These are phyloP conservation scores for rapeseed (Brassica napus) DNA, from an alignment of 345 rosid species.

Conservation along the genomic window DNA sequence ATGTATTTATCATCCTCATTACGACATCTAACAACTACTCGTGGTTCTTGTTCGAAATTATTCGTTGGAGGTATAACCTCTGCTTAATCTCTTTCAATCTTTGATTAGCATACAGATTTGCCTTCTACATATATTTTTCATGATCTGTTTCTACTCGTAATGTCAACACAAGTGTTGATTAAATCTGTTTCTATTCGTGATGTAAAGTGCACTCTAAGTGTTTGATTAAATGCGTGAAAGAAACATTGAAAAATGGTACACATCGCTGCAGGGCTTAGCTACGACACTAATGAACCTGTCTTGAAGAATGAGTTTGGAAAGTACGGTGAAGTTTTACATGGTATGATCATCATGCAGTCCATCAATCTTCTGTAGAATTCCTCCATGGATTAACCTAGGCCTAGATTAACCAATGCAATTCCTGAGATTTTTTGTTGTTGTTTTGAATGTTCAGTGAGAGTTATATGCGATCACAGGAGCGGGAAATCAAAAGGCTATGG, in stretches of 20 bases:
- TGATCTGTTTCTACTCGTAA: not conserved
- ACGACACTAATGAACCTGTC: slow-evolving; percentile 69
- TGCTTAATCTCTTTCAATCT: not conserved
- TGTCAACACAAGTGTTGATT: not conserved
- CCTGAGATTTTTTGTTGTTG: not conserved
- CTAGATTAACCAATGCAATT: not conserved
- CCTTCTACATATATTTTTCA: not conserved
- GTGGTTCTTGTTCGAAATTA: slow-evolving; percentile 45
- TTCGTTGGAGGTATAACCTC: slow-evolving; percentile 58
- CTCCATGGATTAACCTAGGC: not conserved
- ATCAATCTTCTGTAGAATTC: not conserved
- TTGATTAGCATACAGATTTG: not conserved
- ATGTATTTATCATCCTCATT: not conserved
- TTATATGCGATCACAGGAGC: slow-evolving; percentile 63
- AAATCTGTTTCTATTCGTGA: not conserved
- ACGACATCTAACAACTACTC: slow-evolving; percentile 16
- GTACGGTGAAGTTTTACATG: slow-evolving; percentile 54
- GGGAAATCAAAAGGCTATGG: slow-evolving; percentile 80
- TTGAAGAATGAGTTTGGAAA: slow-evolving; percentile 51
- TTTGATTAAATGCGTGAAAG: slow-evolving; percentile 25
- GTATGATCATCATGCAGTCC: not conserved
- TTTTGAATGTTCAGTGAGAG: slow-evolving; percentile 46
- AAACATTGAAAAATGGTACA: not conserved
- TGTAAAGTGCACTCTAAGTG: slow-evolving; percentile 3
- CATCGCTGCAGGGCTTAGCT: slow-evolving; percentile 55